These are phyloP conservation scores for Arabidopsis hybrid DNA, from an alignment of 441 rosid genomes.

Conservation along the genomic window DNA sequence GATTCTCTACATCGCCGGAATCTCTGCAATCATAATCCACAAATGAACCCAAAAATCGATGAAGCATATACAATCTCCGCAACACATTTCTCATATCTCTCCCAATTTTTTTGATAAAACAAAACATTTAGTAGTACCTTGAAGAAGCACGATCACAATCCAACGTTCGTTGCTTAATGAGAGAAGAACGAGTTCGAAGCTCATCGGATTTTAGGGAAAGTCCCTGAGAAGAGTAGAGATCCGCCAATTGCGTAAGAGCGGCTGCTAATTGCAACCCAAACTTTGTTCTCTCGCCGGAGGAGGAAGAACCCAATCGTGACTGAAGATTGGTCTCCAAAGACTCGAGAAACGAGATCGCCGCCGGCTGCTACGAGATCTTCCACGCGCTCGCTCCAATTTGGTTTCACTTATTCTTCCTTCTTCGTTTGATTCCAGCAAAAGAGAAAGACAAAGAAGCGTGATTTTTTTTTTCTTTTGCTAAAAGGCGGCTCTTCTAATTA, in stretches of 20 bases:
- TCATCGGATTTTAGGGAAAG: constrained; percentile 83
- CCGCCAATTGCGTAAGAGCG: constrained; percentile 68
- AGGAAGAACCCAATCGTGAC: constrained; percentile 36
- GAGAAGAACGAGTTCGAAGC: constrained; percentile 61
- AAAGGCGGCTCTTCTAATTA: no score
- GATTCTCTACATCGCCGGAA: constrained; percentile 37
- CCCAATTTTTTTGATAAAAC: background rate
- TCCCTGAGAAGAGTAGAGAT: constrained; percentile 69
- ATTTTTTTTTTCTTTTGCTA: no score
- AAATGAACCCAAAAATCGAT: constrained; percentile 15
- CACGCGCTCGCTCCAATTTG: constrained; percentile 83
- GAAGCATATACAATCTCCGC: background rate
- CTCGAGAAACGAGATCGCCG: constrained; percentile 82
- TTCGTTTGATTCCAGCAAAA: no score
- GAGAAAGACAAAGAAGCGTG: no score
- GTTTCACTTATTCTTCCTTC: constrained; percentile 25
- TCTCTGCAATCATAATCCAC: constrained; percentile 38
- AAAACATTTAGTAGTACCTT: constrained; percentile 35
- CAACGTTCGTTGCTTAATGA: constrained; percentile 53
- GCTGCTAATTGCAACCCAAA: constrained; percentile 63
- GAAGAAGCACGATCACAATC: constrained; percentile 42
- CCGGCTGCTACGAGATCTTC: constrained; percentile 80
- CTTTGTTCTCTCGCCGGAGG: constrained; percentile 42
- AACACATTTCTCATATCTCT: constrained; percentile 15
- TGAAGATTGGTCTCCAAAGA: constrained; percentile 54